Base-by-base conservation (phyloP, 352 stramenopile genomes). In the Plasmopara muralis region DNA sequence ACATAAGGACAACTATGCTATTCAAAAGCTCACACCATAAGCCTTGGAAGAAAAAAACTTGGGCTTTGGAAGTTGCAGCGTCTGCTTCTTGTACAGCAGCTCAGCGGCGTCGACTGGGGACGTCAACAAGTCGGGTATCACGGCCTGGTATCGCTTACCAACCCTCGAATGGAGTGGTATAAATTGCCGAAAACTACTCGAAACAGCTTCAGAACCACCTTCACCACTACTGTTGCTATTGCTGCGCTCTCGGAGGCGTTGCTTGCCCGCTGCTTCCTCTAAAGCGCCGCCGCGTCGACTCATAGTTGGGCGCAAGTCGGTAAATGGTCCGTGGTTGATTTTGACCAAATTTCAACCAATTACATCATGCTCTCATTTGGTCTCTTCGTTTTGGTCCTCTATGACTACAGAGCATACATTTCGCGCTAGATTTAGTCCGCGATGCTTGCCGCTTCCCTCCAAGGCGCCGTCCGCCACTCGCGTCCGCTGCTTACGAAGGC, bases 71-170 rank as follows among this genome's bases (percentile, higher is more conserved):
- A 70, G 68, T 44, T 64, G 41, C 20, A 70, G 41, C 5, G 53
- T 53, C 53, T 76, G 63, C 15, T 57, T 55, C 53, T 63, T 75
- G 45, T 51, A 46, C 1, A 64, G 38, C 9, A 64, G 51, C 44
- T 69, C 56, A n/a, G 45, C 43, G n/a, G 43, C 44, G 38, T 66
- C 41, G 0, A 50, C 47, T 29, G 51, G 40, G 28, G 59, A 48
- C 18, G 41, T 33, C 15, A 78, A 50, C 38, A 89, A 37, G 35
- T 83, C 71, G 0, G 84, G 84, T 28, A 95, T 70, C 34, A 59
- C 50, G 16, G 84, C 84, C 66, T 95, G 84, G 52, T 77, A 95
- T 46, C 78, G 66, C 70, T 85, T 89, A 7, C 84, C 84, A 10
- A 95, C 79, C 20, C 84, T 73, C 18, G 79, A 90, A 39, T 76